A percentile compares a stretch with the other conserved stretches of the same genome.
These are phyloP conservation scores for Elymus sibiricus DNA, from an alignment of 176 grass and related monocot species.

Conservation along the genomic window DNA sequence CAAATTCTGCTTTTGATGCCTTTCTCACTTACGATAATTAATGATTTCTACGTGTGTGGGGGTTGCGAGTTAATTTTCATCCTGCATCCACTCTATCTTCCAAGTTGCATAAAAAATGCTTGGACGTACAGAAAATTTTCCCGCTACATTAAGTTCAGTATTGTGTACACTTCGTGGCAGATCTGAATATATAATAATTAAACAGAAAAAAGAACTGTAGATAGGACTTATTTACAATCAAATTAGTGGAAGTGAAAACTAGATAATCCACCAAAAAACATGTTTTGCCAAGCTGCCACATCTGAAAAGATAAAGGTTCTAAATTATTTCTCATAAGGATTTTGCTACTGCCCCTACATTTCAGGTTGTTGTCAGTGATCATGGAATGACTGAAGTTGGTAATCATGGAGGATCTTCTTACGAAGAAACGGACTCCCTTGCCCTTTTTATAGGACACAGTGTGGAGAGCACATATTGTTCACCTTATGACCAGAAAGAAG, in stretches of 20 bases:
- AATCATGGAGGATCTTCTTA: conserved; percentile 97
- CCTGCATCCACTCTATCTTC: background rate
- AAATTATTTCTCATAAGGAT: background rate
- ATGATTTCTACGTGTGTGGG: background rate
- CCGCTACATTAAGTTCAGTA: background rate
- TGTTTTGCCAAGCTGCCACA: background rate
- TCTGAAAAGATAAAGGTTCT: background rate
- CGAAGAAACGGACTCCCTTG: conserved; percentile 85
- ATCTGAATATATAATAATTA: background rate
- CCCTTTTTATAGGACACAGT: conserved; percentile 72
- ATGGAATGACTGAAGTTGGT: conserved; percentile 93
- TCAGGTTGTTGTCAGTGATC: conserved; percentile 93
- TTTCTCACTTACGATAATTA: background rate
- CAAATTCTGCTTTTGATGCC: background rate
- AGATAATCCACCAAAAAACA: background rate
- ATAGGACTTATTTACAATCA: background rate
- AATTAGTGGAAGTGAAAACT: background rate
- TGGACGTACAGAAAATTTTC: background rate
- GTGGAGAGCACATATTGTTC: conserved; percentile 40
- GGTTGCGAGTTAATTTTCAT: background rate
- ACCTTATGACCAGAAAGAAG: conserved; percentile 54
- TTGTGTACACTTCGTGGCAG: background rate
- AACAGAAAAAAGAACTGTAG: background rate
- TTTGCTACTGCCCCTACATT: conserved; percentile 8
- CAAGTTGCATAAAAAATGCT: background rate